Evolutionary conservation across 1,139 yeast species (phyloP).

Genomic region (Geotrichum fermentans): DNA sequence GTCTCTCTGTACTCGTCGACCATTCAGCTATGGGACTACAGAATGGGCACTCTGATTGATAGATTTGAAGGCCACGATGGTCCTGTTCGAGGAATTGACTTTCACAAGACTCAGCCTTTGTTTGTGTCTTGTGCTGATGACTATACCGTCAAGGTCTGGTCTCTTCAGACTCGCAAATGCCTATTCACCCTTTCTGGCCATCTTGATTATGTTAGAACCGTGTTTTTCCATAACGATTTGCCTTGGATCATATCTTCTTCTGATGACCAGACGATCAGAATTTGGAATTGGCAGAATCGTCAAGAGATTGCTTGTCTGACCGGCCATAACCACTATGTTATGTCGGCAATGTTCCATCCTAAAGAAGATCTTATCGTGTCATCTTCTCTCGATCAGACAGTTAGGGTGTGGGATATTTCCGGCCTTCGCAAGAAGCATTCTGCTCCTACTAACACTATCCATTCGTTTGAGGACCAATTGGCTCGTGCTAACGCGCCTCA

Average conservation of each 20-base stretch:
- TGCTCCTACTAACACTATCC: slow-evolving; percentile 50
- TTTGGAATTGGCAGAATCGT: slow-evolving; percentile 99
- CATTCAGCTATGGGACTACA: slow-evolving; percentile 96
- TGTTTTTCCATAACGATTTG: slow-evolving; percentile 88
- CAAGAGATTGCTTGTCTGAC: slow-evolving; percentile 96
- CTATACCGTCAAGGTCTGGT: slow-evolving; percentile 93
- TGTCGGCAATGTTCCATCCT: slow-evolving; percentile 98
- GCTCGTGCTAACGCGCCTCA: slow-evolving; percentile 48
- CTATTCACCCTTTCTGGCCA: slow-evolving; percentile 86
- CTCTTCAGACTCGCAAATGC: slow-evolving; percentile 84
- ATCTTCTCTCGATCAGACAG: slow-evolving; percentile 97
- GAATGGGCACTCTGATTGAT: slow-evolving; percentile 97
- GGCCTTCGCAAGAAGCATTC: slow-evolving; percentile 94
- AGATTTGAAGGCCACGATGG: slow-evolving; percentile 98
- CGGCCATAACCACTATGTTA: slow-evolving; percentile 97
- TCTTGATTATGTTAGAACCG: slow-evolving; percentile 91
- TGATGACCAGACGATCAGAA: slow-evolving; percentile 96
- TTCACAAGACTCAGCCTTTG: slow-evolving; percentile 96
- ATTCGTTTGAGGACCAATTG: slow-evolving; percentile 74
- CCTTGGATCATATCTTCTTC: slow-evolving; percentile 97
- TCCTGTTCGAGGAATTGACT: slow-evolving; percentile 90
- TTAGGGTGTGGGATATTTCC: slow-evolving; percentile 96
- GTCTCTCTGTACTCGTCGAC: slow-evolving; percentile 93
- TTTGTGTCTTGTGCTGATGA: slow-evolving; percentile 98
- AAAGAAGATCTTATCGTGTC: slow-evolving; percentile 90